Evolutionary conservation across 192 early-diverging fungal genomes (phyloP), one percentile per base, ranked within the genome.

Genomic region (Backusella tarrabulga): DNA sequence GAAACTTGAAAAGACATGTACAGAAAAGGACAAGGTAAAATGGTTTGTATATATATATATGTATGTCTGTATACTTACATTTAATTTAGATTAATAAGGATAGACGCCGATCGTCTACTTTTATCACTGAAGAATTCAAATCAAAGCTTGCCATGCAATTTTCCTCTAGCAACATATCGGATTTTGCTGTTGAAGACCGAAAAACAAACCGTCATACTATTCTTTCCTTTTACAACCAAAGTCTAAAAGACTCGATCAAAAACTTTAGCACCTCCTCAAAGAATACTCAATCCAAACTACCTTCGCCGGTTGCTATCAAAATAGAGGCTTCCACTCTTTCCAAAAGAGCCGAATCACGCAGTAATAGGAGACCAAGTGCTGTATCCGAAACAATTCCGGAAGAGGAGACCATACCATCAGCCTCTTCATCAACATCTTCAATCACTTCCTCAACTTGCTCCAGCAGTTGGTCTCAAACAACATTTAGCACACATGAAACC

Each of bases 81-180:
- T 26, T 26, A 60, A 60, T 60, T 63, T 63, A 63, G 56, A 26
- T 44, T 44, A 14, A 14, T 63, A 63, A 63, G 11, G 56, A 63
- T 26, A 26, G 11, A 63, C 56, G 56, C 9, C 19, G 56, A 63
- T 63, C 56, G 11, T 63, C 56, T 29, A 63, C 56, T 63, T 63
- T 76, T 14, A 34, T 81, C 6, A 77, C 80, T 26, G 73, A 72
- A 63, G 76, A 76, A 34, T 81, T 81, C 73, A 81, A 81, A 41
- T 42, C 46, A 14, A 60, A 81, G 44, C 36, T 81, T 5, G 79
- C 79, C 1, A 76, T 73, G 60, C 79, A 80, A 21, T 80, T 80
- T 76, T 75, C 75, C 12, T 69, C 75, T 6, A 80, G 79, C 56
- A 80, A 63, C 60, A 60, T 75, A 8, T 34, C 76, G 0, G 79